Conservation (phyloP, 192 early-diverging fungal species). For the Gryganskiella cystojenkinii region DNA sequence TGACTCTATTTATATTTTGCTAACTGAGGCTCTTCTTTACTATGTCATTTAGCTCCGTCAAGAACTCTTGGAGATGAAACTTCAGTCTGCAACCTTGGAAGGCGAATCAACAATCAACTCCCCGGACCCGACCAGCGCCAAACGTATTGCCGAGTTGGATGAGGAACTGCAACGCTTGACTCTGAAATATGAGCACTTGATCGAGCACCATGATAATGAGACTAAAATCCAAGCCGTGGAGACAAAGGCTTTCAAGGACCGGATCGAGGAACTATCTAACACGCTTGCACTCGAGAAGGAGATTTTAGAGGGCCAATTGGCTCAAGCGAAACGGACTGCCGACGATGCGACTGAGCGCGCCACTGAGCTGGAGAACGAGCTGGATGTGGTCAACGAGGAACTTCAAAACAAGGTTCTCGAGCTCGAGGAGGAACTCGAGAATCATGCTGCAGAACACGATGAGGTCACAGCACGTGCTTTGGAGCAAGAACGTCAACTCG, state of each 20-base stretch:
- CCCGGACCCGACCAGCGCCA: neutral
- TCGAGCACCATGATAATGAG: conserved; percentile 30
- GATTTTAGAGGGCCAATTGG: conserved; percentile 26
- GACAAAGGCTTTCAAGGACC: conserved; percentile 34
- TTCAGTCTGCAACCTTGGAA: conserved; percentile 39
- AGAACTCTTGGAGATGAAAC: conserved; percentile 35
- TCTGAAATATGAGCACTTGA: conserved; percentile 33
- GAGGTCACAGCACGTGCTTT: conserved; percentile 22
- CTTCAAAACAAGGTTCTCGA: conserved; percentile 39
- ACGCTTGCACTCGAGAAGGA: conserved; percentile 30
- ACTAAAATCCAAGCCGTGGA: conserved; percentile 15
- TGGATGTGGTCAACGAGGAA: conserved; percentile 32
- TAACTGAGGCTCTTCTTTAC: neutral
- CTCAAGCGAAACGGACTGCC: conserved; percentile 16
- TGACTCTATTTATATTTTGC: neutral
- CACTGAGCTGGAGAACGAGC: conserved; percentile 33
- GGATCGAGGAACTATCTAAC: conserved; percentile 32
- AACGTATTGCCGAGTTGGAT: conserved; percentile 23
- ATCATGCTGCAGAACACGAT: conserved; percentile 26
- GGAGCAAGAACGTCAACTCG: conserved; percentile 38
- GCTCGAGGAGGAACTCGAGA: conserved; percentile 28
- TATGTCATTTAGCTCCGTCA: conserved; percentile 27
- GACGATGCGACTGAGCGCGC: conserved; percentile 28
- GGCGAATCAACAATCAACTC: conserved; percentile 6
- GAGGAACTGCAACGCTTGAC: conserved; percentile 33